Evolutionary conservation across 176 grass and related monocot species (phyloP).

Genomic region (Sorghum bicolor): DNA sequence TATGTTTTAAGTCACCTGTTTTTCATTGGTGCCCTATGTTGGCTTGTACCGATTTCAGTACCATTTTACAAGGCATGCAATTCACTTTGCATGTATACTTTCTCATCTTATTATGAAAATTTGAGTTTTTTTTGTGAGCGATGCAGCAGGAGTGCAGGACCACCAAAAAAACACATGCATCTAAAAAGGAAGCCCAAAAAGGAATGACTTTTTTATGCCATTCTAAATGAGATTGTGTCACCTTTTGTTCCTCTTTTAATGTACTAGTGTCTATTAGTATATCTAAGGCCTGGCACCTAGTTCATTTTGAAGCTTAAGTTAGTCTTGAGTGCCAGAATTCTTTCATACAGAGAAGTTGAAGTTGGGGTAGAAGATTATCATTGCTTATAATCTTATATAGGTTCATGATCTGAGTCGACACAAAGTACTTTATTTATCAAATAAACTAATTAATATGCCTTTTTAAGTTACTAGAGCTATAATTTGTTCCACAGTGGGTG

Average conservation of each 20-base stretch:
- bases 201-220: not conserved
- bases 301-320: slow-evolving; percentile 13
- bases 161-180: not conserved
- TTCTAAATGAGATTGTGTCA: not conserved
- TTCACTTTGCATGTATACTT: not conserved
- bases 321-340: not conserved
- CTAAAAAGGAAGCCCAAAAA: not conserved
- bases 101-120: not conserved
- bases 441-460: not conserved
- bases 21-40: not conserved
- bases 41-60: not conserved
- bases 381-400: not conserved
- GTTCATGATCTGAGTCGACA: not conserved
- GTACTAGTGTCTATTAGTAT: not conserved
- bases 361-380: not conserved
- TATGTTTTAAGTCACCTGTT: not conserved
- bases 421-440: not conserved
- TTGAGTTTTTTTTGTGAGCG: not conserved
- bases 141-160: not conserved
- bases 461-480: slow-evolving; percentile 3
- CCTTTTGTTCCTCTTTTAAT: not conserved
- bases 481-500: not conserved
- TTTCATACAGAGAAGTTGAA: slow-evolving; percentile 8
- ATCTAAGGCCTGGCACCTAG: not conserved
- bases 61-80: not conserved